These are phyloP conservation scores for Penicillium sp. DNA, from an alignment of 2,329 filamentous ascomycete species.

Conservation along the genomic window DNA sequence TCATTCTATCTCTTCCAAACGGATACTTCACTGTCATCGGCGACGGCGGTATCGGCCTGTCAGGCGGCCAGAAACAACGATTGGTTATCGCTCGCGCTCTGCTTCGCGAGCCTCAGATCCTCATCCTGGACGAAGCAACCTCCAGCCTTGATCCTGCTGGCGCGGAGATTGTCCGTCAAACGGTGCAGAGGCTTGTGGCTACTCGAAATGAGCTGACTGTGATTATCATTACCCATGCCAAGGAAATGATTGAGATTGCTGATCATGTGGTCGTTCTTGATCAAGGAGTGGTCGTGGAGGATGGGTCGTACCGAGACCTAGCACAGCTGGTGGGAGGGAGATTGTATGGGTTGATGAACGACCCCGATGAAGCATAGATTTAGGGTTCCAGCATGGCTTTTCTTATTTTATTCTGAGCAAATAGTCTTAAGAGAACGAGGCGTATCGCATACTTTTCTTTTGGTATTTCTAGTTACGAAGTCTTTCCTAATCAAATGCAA, in stretches of 20 bases:
- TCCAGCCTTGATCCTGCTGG: constrained; percentile 73
- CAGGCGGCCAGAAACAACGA: constrained; percentile 80
- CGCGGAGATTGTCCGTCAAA: constrained; percentile 64
- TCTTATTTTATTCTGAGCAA: not conserved
- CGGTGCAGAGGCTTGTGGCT: constrained; percentile 58
- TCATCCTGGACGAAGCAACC: constrained; percentile 87
- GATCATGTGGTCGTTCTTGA: constrained; percentile 72
- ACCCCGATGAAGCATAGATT: constrained; percentile 9
- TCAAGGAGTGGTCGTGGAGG: constrained; percentile 66
- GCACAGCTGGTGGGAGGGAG: constrained; percentile 49
- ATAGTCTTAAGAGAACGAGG: not conserved
- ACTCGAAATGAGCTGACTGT: constrained; percentile 60
- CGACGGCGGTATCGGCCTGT: constrained; percentile 72
- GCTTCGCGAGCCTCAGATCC: constrained; percentile 67
- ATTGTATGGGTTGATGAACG: constrained; percentile 42
- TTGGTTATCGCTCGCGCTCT: constrained; percentile 80
- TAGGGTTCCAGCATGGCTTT: not conserved
- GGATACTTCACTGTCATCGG: constrained; percentile 75
- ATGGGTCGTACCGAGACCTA: constrained; percentile 70
- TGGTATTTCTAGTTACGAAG: not conserved
- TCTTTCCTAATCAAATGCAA: not conserved
- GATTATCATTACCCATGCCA: constrained; percentile 78
- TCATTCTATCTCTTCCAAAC: constrained; percentile 69
- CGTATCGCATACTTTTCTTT: not conserved
- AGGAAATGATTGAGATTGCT: constrained; percentile 83